A percentile compares a stretch with the other conserved stretches of the same genome.
Evolutionary conservation across 192 early-diverging fungal genomes (phyloP).

Genomic region (Coemansia sp.): DNA sequence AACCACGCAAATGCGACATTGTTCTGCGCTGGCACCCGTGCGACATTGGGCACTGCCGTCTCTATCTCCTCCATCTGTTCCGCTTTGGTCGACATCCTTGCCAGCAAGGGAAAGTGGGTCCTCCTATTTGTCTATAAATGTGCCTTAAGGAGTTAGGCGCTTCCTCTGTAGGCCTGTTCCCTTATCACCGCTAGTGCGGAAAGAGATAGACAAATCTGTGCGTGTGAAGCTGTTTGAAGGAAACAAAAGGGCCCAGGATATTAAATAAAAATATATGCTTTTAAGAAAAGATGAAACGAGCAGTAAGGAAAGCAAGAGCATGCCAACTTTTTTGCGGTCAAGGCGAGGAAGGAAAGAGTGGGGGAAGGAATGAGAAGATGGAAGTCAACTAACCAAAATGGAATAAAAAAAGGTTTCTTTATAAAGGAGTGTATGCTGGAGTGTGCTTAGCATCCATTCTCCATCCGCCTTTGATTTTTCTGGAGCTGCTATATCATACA

Average conservation of each 20-base stretch:
- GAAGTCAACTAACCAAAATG: too few relatives aligned
- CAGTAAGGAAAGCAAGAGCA: too few relatives aligned
- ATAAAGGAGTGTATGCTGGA: too few relatives aligned
- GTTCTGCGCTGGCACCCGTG: constrained; percentile 1
- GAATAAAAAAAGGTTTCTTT: constrained; percentile 7
- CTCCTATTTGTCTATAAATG: too few relatives aligned
- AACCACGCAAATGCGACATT: constrained; percentile 57
- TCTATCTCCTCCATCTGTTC: constrained; percentile 4
- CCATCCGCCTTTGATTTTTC: not conserved
- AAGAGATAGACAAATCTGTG: not conserved
- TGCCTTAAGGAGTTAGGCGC: too few relatives aligned
- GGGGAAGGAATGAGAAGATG: too few relatives aligned
- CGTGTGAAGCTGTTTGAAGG: not conserved
- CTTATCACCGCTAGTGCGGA: constrained; percentile 1
- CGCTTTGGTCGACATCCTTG: constrained; percentile 1
- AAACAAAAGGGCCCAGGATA: not conserved
- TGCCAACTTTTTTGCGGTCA: too few relatives aligned
- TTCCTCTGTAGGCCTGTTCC: not conserved
- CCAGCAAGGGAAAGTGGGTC: too few relatives aligned
- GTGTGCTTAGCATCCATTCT: too few relatives aligned
- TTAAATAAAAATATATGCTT: too few relatives aligned
- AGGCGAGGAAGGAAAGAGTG: too few relatives aligned
- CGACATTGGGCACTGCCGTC: constrained; percentile 1
- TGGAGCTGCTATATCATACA: not conserved
- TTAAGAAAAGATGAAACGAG: too few relatives aligned